Evolutionary conservation across 2,329 filamentous ascomycete genomes (phyloP), one percentile per base, ranked within the genome.

Genomic region (Claviceps sp.): DNA sequence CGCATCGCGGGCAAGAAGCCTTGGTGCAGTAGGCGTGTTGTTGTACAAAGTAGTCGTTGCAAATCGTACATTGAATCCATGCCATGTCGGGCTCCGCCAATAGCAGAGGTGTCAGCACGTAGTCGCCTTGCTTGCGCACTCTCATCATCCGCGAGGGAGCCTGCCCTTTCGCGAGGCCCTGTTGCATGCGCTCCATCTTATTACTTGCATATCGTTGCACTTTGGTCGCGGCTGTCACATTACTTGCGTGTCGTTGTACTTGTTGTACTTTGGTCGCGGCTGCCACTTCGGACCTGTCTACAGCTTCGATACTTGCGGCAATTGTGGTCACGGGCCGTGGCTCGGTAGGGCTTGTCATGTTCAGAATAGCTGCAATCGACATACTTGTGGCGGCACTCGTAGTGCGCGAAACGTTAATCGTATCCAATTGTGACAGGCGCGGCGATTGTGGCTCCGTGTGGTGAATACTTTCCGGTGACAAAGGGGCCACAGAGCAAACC

Each of bases 31-130:
- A 96, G 0, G 88, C 88, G 56, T 97, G 86, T 42, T 81, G 77
- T 65, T 97, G 91, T 5, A 97, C 85, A 63, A 97, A 98, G 54
- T 83, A 80, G 1, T 77, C 77, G 48, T 80, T 78, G 69, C 93
- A 98, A 26, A 86, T 88, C 49, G 82, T 86, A 69, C 93, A 98
- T 56, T 88, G 80, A 45, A 95, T 86, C 91, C 90, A 97, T 62
- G 74, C 88, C 73, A 73, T 89, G 74, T 70, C 73, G 0, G 85
- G 82, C 55, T 89, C 83, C 0, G 82, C 81, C 1, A 96, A 79
- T 0, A 96, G 75, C 13, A 83, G 74, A 0, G 82, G 77, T 0
- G 88, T 95, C 20, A 91, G 80, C 34, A 87, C 83, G 68, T 97
- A 97, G 67, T 93, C 87, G 1, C 86, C 85, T 0, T 84, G 84